Base-by-base conservation (phyloP, 192 early-diverging fungal genomes). In the Globomyces pollinis-pini region DNA sequence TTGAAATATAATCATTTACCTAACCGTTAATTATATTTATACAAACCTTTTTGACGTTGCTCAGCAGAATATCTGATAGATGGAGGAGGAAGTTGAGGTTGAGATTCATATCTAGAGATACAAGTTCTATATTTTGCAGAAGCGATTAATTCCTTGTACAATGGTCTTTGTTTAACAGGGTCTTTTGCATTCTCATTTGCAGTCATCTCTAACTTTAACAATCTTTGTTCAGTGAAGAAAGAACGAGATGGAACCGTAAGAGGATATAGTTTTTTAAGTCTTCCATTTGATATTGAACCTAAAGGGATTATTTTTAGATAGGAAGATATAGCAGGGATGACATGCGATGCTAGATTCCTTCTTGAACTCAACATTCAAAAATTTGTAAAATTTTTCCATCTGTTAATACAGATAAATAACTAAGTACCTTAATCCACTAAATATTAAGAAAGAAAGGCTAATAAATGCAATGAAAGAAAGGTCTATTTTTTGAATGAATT, bases 21-120 rank as follows among this genome's bases (percentile, higher is more conserved):
- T 15, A 7, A 7, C 6, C n/a, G n/a, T n/a, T n/a, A n/a, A n/a
- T n/a, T n/a, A n/a, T n/a, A n/a, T n/a, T n/a, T n/a, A n/a, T n/a
- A n/a, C n/a, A n/a, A n/a, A n/a, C n/a, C n/a, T n/a, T n/a, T n/a
- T 47, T 47, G 20, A 11, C 45, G 45, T 11, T 7, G 5, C 23
- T 62, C 38, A 33, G 56, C 9, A 15, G 57, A 8, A 33, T 59
- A 59, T 41, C 39, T 13, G 12, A 43, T 24, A 7, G 53, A 60
- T 18, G 43, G 16, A 2, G 36, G 31, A 20, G 61, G 50, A 12
- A 78, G 62, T 41, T 78, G 76, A 0, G 74, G 68, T 60, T 78
- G 76, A 8, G 57, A 50, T 55, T 78, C 76, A 57, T 62, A 78
- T 12, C 76, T 55, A 38, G 64, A 49, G 36, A 78, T 71, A 8